These are phyloP conservation scores for Cryptosporidium xiaoi DNA, from an alignment of 169 alveolate species.

Conservation along the genomic window DNA sequence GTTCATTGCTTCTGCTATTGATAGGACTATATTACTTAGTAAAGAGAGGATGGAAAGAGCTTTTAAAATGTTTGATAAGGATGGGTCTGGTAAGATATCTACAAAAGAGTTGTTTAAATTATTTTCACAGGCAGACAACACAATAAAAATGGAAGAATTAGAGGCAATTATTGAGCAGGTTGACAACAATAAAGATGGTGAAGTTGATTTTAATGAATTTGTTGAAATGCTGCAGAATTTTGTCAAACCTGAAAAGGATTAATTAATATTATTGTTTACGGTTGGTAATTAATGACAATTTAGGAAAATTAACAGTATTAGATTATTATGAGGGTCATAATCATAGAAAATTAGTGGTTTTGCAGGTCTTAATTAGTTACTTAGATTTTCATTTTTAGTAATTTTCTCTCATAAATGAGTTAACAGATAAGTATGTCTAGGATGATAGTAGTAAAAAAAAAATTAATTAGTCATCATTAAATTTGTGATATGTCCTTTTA, in stretches of 20 bases:
- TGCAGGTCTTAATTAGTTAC: too few species aligned
- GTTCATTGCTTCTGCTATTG: constrained; percentile 94
- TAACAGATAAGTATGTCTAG: too few species aligned
- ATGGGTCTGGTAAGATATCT: constrained; percentile 94
- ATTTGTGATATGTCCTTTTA: too few species aligned
- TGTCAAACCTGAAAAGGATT: background rate
- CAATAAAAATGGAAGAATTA: constrained; percentile 83
- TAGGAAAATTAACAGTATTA: too few species aligned
- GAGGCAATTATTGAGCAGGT: constrained; percentile 87
- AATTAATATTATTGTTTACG: background rate
- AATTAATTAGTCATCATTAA: too few species aligned
- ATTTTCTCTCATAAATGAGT: too few species aligned
- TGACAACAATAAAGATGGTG: constrained; percentile 92
- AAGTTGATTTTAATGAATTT: constrained; percentile 93
- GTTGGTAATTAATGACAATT: too few species aligned
- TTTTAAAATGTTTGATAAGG: constrained; percentile 94
- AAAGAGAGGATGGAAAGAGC: constrained; percentile 93
- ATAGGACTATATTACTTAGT: constrained; percentile 86
- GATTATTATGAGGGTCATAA: too few species aligned
- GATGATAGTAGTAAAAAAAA: too few species aligned
- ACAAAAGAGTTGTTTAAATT: constrained; percentile 90
- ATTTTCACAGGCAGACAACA: constrained; percentile 80
- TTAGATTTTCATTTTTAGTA: too few species aligned
- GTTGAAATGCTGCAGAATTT: constrained; percentile 87
- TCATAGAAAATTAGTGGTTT: too few species aligned